These are phyloP conservation scores for Nemania serpens DNA, from an alignment of 2,329 filamentous ascomycete species.

Conservation along the genomic window DNA sequence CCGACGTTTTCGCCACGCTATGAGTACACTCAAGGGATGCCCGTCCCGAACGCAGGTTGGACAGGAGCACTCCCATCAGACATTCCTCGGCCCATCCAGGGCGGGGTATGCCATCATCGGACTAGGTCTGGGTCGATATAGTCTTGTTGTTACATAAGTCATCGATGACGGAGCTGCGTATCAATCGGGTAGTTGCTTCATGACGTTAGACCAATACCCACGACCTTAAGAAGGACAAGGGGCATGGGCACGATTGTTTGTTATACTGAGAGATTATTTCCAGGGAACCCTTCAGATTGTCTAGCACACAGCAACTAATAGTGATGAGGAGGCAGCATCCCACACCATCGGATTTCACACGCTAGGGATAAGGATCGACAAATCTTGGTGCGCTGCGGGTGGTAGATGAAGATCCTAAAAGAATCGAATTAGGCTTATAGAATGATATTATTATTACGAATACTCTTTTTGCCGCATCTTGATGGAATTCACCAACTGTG, in stretches of 20 bases:
- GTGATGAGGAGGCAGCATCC: neutral
- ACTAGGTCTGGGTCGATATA: conserved; percentile 26
- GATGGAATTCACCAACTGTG: neutral
- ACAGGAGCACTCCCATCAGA: conserved; percentile 17
- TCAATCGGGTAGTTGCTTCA: neutral
- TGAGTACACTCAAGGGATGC: neutral
- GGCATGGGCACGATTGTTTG: neutral
- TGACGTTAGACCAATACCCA: no score
- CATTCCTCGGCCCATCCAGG: conserved; percentile 9
- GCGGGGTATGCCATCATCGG: conserved; percentile 10
- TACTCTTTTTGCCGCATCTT: neutral
- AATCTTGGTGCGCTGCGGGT: neutral
- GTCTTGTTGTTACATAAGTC: neutral
- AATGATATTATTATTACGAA: neutral
- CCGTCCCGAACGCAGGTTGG: neutral
- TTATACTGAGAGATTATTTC: neutral
- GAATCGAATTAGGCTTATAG: conserved; percentile 7
- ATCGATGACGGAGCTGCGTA: neutral
- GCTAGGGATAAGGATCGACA: neutral
- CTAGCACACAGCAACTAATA: neutral
- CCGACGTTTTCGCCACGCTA: neutral
- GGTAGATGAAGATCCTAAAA: neutral
- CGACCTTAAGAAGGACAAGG: no score
- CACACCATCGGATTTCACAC: neutral
- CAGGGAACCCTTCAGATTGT: neutral